These are phyloP conservation scores for Meripilus lineatus DNA, from an alignment of 1,284 basidiomycete species.

Conservation along the genomic window DNA sequence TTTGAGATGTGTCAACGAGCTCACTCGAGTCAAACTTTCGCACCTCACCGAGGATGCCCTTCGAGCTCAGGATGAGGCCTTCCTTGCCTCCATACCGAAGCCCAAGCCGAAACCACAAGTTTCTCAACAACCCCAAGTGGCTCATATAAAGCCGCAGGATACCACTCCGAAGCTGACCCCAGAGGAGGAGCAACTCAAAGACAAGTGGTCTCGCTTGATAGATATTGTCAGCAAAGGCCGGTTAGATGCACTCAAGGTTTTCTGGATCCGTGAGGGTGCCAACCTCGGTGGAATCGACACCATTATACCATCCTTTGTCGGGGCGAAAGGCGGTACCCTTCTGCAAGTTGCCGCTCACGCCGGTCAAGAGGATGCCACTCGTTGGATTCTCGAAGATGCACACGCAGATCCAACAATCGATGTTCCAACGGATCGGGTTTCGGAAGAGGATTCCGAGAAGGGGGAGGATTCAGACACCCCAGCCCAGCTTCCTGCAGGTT, in stretches of 20 bases:
- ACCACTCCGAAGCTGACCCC: conserved; percentile 11
- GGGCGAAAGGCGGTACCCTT: conserved; percentile 57
- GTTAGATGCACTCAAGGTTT: conserved; percentile 73
- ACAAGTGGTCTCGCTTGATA: conserved; percentile 75
- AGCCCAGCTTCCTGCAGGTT: conserved; percentile 13
- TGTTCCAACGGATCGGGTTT: conserved; percentile 30
- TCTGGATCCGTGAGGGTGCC: conserved; percentile 74
- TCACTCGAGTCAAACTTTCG: conserved; percentile 82
- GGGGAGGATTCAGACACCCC: conserved; percentile 14
- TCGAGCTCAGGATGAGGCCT: conserved; percentile 80
- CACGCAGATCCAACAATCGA: conserved; percentile 79
- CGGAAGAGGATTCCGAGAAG: conserved; percentile 14
- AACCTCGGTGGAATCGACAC: conserved; percentile 57
- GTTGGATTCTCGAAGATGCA: conserved; percentile 80
- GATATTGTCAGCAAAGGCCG: conserved; percentile 90
- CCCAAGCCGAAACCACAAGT: conserved; percentile 45
- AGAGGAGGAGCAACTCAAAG: conserved; percentile 41
- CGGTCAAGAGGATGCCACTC: conserved; percentile 74
- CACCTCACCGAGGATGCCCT: conserved; percentile 86
- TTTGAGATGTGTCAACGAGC: conserved; percentile 81
- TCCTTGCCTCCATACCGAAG: conserved; percentile 81
- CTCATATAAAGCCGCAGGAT: conserved; percentile 17
- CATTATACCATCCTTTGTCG: conserved; percentile 63
- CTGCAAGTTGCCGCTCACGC: conserved; percentile 75
- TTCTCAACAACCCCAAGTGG: conserved; percentile 16